Conservation (phyloP, 768 basidiomycete genomes). For the Hemileccinum impolitum region DNA sequence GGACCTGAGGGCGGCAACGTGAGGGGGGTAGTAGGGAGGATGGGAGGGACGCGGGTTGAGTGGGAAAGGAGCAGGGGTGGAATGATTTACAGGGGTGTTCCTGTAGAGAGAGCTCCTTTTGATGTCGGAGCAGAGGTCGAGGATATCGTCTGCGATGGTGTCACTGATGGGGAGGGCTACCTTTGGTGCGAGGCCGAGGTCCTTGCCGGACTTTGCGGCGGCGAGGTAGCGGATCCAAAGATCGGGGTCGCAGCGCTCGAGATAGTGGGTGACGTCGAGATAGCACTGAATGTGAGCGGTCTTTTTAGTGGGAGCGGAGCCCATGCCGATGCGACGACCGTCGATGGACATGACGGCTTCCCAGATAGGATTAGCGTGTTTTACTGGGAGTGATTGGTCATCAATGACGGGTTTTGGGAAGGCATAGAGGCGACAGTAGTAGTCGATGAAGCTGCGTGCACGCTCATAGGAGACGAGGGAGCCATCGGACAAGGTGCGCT, state of each 20-base stretch:
- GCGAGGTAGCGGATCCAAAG: slow-evolving; percentile 73
- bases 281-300: slow-evolving; percentile 67
- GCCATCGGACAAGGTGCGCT: slow-evolving; percentile 56
- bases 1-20: slow-evolving; percentile 51
- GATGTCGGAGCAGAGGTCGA: slow-evolving; percentile 67
- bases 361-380: slow-evolving; percentile 42
- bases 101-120: slow-evolving; percentile 60
- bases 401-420: slow-evolving; percentile 73
- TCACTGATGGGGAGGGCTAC: slow-evolving; percentile 65
- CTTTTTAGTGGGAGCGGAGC: slow-evolving; percentile 68
- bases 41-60: slow-evolving; percentile 13
- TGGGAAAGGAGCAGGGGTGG: slow-evolving; percentile 1
- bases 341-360: slow-evolving; percentile 75
- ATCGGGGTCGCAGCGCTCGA: slow-evolving; percentile 76
- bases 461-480: slow-evolving; percentile 61
- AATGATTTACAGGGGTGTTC: slow-evolving; percentile 41
- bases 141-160: slow-evolving; percentile 62
- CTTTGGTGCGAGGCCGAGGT: slow-evolving; percentile 68
- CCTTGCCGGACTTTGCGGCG: slow-evolving; percentile 60
- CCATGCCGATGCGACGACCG: slow-evolving; percentile 80
- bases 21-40: slow-evolving; percentile 28
- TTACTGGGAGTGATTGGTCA: slow-evolving; percentile 37
- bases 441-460: slow-evolving; percentile 91
- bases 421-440: slow-evolving; percentile 78
- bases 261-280: slow-evolving; percentile 83